A percentile compares a stretch with the other conserved stretches of the same genome.
phyloP scores from a whole-genome alignment of 75 land plant genomes.

The Chamaecyparis obtusa region DNA sequence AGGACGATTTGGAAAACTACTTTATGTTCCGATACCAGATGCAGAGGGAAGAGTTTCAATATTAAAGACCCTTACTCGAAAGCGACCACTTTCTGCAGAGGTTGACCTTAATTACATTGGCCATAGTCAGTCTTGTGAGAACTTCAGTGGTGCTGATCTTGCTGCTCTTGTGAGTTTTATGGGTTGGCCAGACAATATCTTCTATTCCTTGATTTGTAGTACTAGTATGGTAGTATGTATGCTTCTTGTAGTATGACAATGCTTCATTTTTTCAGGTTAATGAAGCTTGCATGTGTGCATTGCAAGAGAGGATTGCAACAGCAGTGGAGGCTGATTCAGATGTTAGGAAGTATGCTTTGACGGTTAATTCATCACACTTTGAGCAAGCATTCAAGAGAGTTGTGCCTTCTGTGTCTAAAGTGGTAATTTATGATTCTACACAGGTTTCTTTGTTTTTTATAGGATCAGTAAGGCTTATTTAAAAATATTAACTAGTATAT shows the following conservation, averaged over 20 bases:
- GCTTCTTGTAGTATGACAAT: not conserved
- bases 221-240: not conserved
- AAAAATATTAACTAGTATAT: not conserved
- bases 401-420: constrained; percentile 44
- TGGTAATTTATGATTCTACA: constrained; percentile 27
- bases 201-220: constrained; percentile 3
- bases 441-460: too few species aligned
- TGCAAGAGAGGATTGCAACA: constrained; percentile 43
- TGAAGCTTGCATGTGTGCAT: constrained; percentile 72
- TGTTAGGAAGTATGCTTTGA: not conserved
- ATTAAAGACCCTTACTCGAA: constrained; percentile 60
- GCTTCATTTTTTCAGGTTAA: constrained; percentile 41
- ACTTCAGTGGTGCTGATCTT: constrained; percentile 94
- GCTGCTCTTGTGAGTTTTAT: constrained; percentile 62
- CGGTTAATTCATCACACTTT: constrained; percentile 42
- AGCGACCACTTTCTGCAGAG: constrained; percentile 63
- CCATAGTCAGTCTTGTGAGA: constrained; percentile 52
- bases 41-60: constrained; percentile 72
- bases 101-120: constrained; percentile 70
- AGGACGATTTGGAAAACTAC: constrained; percentile 83
- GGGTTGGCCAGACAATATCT: not conserved
- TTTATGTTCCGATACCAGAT: constrained; percentile 86
- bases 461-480: not conserved
- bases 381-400: constrained; percentile 37
- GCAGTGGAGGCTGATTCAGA: constrained; percentile 9